Evolutionary conservation across 306 rosid genomes (phyloP), one percentile per base, ranked within the genome.

Genomic region (Gastrolobium villosum): DNA sequence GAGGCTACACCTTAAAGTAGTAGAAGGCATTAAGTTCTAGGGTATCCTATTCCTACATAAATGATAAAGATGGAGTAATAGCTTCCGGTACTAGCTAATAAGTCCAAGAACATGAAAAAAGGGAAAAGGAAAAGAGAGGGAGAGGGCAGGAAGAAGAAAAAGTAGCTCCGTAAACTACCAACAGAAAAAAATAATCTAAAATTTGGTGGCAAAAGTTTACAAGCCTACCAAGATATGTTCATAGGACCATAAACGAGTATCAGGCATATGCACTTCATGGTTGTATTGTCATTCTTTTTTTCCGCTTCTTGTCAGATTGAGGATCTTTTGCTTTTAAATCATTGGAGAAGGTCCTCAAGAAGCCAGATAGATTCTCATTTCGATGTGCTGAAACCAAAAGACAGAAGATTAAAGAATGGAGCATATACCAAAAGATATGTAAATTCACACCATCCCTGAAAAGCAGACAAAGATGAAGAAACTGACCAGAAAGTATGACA

Each of bases 401-500:
- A 40, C 14, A 30, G 10, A 55, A 57, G 7, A 37, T 31, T 5
- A 54, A 34, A 26, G 15, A 59, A 28, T 7, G 8, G 3, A 46
- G 7, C 39, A 37, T 39, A 45, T 10, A 6, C 9, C 35, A 26
- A 72, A 32, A 2, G 49, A 61, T 4, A 43, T 26, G 26, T 2
- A 3, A n/a, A 2, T 3, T 7, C 7, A 30, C 65, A 26, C 7
- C 56, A 39, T 10, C 39, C 64, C 59, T 11, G 62, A 46, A 59
- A 76, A 66, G 3, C 14, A 34, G 5, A 41, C 37, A 7, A 48
- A 54, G 30, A 30, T 3, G 28, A 40, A 4, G 41, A 79, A 79
- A 79, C 90, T 90, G 65, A 90, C 99, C 97, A 10, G 91, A 80
- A 15, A 94, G 95, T 70, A 94, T 88, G 75, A 92, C 97, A 68